Evolutionary conservation across 345 rosid genomes (phyloP), one percentile per base, ranked within the genome.

Genomic region (Luvunga scandens): DNA sequence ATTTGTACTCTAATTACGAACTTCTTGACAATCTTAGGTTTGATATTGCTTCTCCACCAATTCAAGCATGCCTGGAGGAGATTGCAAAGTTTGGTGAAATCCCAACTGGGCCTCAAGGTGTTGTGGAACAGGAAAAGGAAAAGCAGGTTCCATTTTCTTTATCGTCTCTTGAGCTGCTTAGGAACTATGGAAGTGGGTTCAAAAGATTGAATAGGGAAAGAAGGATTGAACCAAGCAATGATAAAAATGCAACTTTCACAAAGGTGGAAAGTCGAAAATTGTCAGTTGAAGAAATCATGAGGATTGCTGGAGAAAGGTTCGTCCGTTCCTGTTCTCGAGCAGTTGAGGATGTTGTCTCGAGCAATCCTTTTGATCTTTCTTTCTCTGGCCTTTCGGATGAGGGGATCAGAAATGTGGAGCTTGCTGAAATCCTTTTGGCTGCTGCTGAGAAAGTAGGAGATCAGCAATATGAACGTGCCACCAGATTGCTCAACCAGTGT

Each of bases 241-340:
- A 72, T n/a, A 36, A 28, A n/a, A 76, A 69, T 24, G 27, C 25
- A 30, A 56, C 36, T 45, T 38, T 53, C 10, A 24, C 59, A 27
- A 55, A 42, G 63, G 69, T 30, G 19, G 67, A 61, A 14, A 62
- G 28, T 4, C 33, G 56, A 36, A 83, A 22, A 39, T 48, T 83
- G 34, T 87, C 90, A 1, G 61, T 83, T 8, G 88, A 85, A 79
- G 88, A 86, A 39, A 73, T 87, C 79, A 74, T 87, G 64, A 86
- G 87, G 71, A 61, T 85, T 53, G 91, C 91, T 12, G 90, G 88
- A 36, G 89, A 77, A 19, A 87, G 83, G 61, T 87, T 90, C 78
- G 59, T 87, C 36, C 82, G 66, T 48, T 76, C 82, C 38, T 73
- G 75, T 59, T 80, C 81, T 34, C 76, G 28, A 39, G 62, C 16